Evolutionary conservation across 345 rosid genomes (phyloP).

Genomic region (Euphorbia lathyris): DNA sequence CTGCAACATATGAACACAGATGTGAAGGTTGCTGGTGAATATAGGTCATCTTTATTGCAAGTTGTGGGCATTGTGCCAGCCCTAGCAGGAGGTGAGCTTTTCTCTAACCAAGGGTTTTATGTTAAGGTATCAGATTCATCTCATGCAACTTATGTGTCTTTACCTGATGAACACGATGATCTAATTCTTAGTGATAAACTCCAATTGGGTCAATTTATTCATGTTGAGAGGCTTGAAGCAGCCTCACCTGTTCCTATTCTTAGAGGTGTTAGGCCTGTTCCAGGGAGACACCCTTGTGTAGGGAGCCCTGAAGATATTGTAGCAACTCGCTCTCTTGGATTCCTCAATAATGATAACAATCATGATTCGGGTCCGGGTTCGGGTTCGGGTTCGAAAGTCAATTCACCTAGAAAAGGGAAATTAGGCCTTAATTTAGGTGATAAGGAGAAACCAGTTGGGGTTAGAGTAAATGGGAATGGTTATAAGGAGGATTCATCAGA

Average conservation of each 20-base stretch:
- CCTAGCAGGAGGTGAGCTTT: conserved; percentile 92
- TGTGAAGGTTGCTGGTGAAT: conserved; percentile 94
- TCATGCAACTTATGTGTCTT: conserved; percentile 90
- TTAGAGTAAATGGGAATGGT: conserved; percentile 47
- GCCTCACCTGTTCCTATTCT: conserved; percentile 93
- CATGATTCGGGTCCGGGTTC: conserved; percentile 32
- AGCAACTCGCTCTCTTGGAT: conserved; percentile 72
- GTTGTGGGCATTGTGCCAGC: conserved; percentile 96
- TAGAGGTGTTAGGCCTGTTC: conserved; percentile 90
- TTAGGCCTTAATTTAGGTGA: conserved; percentile 31
- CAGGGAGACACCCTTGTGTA: conserved; percentile 92
- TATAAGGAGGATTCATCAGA: conserved; percentile 45
- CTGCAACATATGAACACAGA: conserved; percentile 96
- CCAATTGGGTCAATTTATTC: conserved; percentile 94
- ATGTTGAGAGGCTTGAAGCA: conserved; percentile 85
- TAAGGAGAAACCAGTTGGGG: conserved; percentile 44
- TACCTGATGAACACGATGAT: conserved; percentile 95
- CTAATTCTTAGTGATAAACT: conserved; percentile 90
- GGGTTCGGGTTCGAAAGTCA: conserved; percentile 47
- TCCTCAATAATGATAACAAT: conserved; percentile 47
- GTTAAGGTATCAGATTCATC: conserved; percentile 98
- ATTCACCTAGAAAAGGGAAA: conserved; percentile 32
- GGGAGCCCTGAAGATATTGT: conserved; percentile 97
- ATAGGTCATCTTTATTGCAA: conserved; percentile 84
- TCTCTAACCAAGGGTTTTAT: conserved; percentile 86